Base-by-base conservation (phyloP, 768 basidiomycete species). In the Dentipellis sp. region DNA sequence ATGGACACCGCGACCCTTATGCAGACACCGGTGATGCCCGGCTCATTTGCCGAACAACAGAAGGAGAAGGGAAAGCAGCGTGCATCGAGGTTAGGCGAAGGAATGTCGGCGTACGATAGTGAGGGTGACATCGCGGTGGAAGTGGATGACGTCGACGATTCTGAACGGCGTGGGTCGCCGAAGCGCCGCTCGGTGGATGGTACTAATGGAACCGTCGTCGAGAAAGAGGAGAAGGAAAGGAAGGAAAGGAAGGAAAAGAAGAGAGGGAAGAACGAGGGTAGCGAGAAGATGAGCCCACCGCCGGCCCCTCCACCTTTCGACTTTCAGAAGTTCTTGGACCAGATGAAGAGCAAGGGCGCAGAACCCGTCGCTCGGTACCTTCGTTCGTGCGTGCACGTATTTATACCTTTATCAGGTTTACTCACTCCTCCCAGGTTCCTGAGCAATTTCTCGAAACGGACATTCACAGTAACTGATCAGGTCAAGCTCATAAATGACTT, bases 401-500 rank as follows among this genome's bases (percentile, higher is more conserved):
- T 19, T n/a, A 10, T 21, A n/a, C 35, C 36, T 19, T n/a, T n/a
- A 42, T 38, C 29, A 47, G 47, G 22, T 53, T 10, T 45, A 21
- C 38, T 38, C 56, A 10, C 55, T 56, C n/a, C 52, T 16, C 14
- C 4, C 65, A 98, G 94, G 45, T 97, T 98, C 66, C 68, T 98
- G 66, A 90, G 86, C 67, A 95, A 94, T 63, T 97, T 98, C 63
- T 75, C 91, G 21, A 97, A 94, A 71, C 79, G 89, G 58, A 87
- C 91, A 2, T 95, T 94, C 67, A 88, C 91, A 2, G 88, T 95
- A 29, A 82, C 81, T 58, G 97, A 98, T 65, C 95, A 98, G 67
- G 83, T 97, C 57, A 95, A 91, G 71, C 82, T 98, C 55, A 93
- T 99, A 65, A 87, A 90, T 64, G 94, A 98, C 64, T 99, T 98